Percentiles rank a stretch among this genome's conserved stretches.
Evolutionary conservation across 2,329 filamentous ascomycete genomes (phyloP).

Genomic region (Microsporum canis): DNA sequence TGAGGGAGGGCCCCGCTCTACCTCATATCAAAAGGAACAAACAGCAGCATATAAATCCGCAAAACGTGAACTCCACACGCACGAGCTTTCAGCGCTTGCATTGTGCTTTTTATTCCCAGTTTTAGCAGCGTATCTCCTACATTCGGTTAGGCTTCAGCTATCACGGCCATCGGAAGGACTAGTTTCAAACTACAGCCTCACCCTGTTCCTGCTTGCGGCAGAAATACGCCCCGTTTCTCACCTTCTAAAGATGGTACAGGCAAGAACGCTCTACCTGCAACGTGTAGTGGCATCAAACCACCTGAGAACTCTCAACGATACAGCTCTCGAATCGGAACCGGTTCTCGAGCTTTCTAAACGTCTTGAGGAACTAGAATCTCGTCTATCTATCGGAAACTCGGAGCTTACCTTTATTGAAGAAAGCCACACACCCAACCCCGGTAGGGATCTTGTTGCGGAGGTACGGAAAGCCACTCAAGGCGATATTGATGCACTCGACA

Average conservation of each 20-base stretch:
- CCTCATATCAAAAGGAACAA: conserved; percentile 11
- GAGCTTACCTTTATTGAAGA: neutral
- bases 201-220: conserved; percentile 76
- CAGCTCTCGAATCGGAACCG: conserved; percentile 13
- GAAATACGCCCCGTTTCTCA: conserved; percentile 77
- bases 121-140: conserved; percentile 71
- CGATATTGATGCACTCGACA: conserved; percentile 76
- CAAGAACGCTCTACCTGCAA: conserved; percentile 71
- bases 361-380: conserved; percentile 58
- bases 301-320: conserved; percentile 25
- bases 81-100: conserved; percentile 63
- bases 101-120: conserved; percentile 71
- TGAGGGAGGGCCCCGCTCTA: neutral
- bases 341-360: conserved; percentile 52
- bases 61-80: conserved; percentile 54
- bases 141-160: conserved; percentile 67
- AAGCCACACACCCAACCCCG: conserved; percentile 16
- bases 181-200: conserved; percentile 85
- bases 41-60: conserved; percentile 29
- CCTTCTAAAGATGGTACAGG: conserved; percentile 66
- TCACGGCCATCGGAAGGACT: conserved; percentile 74
- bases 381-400: conserved; percentile 23
- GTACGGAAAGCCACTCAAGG: conserved; percentile 23
- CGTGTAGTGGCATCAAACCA: conserved; percentile 44
- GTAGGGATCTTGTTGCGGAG: conserved; percentile 15